A percentile compares a stretch with the other conserved stretches of the same genome.
Conservation (phyloP, 2,329 filamentous ascomycete genomes). For the Penicillium corylophilum region DNA sequence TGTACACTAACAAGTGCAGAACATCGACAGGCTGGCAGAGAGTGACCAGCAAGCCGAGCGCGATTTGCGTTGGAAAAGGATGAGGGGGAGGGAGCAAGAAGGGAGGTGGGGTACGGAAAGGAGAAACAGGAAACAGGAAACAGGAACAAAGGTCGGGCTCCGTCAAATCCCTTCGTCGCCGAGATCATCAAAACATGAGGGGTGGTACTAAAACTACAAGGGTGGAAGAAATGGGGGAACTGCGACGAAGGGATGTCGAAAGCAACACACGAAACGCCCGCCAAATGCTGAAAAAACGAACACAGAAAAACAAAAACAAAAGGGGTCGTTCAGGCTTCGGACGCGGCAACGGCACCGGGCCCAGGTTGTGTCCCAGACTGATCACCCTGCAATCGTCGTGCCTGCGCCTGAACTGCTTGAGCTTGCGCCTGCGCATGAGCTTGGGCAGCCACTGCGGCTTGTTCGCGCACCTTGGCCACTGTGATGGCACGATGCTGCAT, state of each 20-base stretch:
- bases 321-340: conserved; percentile 31
- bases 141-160: conserved; percentile 9
- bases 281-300: conserved; percentile 32
- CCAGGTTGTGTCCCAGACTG: conserved; percentile 29
- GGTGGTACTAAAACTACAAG: conserved; percentile 33
- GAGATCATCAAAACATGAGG: conserved; percentile 23
- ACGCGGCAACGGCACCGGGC: conserved; percentile 28
- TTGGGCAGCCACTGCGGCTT: conserved; percentile 44
- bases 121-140: conserved; percentile 11
- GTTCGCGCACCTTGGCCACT: conserved; percentile 43
- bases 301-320: conserved; percentile 14
- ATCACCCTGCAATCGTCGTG: conserved; percentile 40
- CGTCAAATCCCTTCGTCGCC: conserved; percentile 21
- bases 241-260: conserved; percentile 24
- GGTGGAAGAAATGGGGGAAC: conserved; percentile 17
- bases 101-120: conserved; percentile 6
- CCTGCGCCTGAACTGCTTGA: conserved; percentile 40
- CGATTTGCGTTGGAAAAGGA: conserved; percentile 14
- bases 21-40: not conserved
- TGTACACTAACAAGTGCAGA: conserved; percentile 40
- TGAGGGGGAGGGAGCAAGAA: conserved; percentile 5
- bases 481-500: conserved; percentile 58
- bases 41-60: not conserved
- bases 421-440: conserved; percentile 44
- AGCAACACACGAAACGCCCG: conserved; percentile 32